These are phyloP conservation scores for Saccharomycopsis lassenensis DNA, from an alignment of 805 yeast species.

Conservation along the genomic window DNA sequence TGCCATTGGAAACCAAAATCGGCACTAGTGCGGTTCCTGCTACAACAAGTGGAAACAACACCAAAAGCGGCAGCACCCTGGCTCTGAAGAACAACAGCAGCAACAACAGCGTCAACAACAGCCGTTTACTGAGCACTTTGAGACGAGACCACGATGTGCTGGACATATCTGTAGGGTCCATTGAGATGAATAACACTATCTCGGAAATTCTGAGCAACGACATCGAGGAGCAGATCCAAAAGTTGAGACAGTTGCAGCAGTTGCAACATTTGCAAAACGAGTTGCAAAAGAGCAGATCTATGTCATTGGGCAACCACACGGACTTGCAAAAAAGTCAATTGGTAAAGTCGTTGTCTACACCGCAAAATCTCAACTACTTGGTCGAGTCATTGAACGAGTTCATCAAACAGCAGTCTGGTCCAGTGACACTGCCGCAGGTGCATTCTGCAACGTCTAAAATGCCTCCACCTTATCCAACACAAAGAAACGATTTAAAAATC, in stretches of 20 bases:
- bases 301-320: constrained; percentile 3
- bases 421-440: too few relatives aligned
- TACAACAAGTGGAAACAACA: not conserved
- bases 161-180: too few relatives aligned
- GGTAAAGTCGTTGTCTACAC: constrained; percentile 13
- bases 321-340: constrained; percentile 9
- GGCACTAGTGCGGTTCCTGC: too few relatives aligned
- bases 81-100: not conserved
- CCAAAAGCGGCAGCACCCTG: not conserved
- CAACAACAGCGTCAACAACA: not conserved
- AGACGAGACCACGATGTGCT: too few relatives aligned
- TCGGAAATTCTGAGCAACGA: constrained; percentile 4
- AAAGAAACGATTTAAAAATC: too few relatives aligned
- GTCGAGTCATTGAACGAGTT: constrained; percentile 12
- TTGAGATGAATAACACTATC: too few relatives aligned
- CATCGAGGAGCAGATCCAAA: constrained; percentile 16
- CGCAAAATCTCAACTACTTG: constrained; percentile 13
- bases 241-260: constrained; percentile 16
- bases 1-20: too few relatives aligned
- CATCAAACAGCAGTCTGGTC: too few relatives aligned
- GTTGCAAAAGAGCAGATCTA: constrained; percentile 1
- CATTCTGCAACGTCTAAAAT: too few relatives aligned
- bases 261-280: constrained; percentile 10
- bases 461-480: too few relatives aligned
- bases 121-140: too few relatives aligned